phyloP scores from a whole-genome alignment of 768 basidiomycete species.

The Lepiota venenata region DNA sequence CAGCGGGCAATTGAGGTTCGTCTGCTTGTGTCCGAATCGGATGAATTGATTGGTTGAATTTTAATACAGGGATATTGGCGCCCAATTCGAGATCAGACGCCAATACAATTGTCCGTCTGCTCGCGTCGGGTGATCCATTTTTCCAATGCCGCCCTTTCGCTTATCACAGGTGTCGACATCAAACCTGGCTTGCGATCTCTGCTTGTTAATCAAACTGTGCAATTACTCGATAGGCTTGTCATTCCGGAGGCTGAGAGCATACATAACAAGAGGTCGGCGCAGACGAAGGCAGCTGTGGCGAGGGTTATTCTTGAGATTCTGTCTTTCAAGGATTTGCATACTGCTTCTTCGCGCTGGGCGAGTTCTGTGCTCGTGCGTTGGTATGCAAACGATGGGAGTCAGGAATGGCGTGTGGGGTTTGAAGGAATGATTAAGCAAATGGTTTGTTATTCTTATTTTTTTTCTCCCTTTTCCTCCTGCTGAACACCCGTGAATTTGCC shows the following conservation, averaged over 20 bases:
- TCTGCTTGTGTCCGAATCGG: not conserved
- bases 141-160: conserved; percentile 20
- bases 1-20: conserved; percentile 46
- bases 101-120: conserved; percentile 44
- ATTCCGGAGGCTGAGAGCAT: conserved; percentile 47
- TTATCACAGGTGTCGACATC: conserved; percentile 16
- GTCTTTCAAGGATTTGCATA: conserved; percentile 12
- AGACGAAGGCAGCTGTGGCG: conserved; percentile 36
- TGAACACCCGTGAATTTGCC: not conserved
- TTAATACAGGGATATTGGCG: conserved; percentile 48
- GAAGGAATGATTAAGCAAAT: conserved; percentile 19
- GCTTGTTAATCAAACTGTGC: conserved; percentile 29
- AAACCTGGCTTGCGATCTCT: conserved; percentile 15
- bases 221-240: conserved; percentile 40
- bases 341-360: conserved; percentile 18
- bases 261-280: conserved; percentile 21
- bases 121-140: conserved; percentile 41
- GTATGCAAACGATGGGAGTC: conserved; percentile 15
- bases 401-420: conserved; percentile 20
- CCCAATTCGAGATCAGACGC: conserved; percentile 24
- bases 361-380: conserved; percentile 16
- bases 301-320: conserved; percentile 38
- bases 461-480: not conserved
- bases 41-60: not conserved
- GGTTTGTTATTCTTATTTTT: conserved; percentile 13